phyloP scores from a whole-genome alignment of 495 filamentous ascomycete genomes.

The Penicillium longicatenatum region DNA sequence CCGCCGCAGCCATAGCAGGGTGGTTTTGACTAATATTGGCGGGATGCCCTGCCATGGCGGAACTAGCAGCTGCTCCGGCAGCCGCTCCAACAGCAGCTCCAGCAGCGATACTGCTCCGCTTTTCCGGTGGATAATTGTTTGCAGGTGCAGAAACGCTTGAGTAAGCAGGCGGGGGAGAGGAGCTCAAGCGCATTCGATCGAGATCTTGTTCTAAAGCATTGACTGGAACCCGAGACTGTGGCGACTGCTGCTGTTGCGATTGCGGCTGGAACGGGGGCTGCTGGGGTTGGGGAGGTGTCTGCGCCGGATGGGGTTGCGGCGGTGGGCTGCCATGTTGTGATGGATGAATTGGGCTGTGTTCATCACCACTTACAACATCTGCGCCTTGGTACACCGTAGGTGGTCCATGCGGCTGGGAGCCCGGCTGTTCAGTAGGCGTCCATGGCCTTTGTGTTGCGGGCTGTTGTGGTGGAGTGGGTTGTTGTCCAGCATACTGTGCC shows the following conservation, averaged over 20 bases:
- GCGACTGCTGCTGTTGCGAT: conserved; percentile 26
- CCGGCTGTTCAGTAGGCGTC: conserved; percentile 94
- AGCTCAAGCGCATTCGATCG: conserved; percentile 78
- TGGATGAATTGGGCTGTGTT: conserved; percentile 32
- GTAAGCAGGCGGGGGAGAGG: conserved; percentile 90
- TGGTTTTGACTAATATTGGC: conserved; percentile 30
- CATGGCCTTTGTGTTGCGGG: conserved; percentile 70
- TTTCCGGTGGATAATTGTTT: conserved; percentile 78
- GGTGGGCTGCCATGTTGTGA: conserved; percentile 18
- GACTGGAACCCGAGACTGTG: conserved; percentile 36
- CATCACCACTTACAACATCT: conserved; percentile 52
- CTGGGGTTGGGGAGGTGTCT: conserved; percentile 21
- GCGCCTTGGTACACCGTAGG: conserved; percentile 90
- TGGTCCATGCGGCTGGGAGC: conserved; percentile 85
- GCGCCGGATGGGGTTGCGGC: conserved; percentile 20
- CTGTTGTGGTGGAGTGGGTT: conserved; percentile 44
- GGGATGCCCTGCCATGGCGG: conserved; percentile 28
- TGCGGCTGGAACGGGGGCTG: conserved; percentile 14
- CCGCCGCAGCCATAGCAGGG: conserved; percentile 26
- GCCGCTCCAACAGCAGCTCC: conserved; percentile 21
- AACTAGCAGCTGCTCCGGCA: conserved; percentile 21
- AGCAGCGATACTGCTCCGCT: conserved; percentile 50
- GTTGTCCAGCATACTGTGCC: conserved; percentile 67
- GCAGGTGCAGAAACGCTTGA: conserved; percentile 65
- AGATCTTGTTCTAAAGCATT: conserved; percentile 85